phyloP scores from a whole-genome alignment of 2,329 filamentous ascomycete species.

The Westerdykella sp. region DNA sequence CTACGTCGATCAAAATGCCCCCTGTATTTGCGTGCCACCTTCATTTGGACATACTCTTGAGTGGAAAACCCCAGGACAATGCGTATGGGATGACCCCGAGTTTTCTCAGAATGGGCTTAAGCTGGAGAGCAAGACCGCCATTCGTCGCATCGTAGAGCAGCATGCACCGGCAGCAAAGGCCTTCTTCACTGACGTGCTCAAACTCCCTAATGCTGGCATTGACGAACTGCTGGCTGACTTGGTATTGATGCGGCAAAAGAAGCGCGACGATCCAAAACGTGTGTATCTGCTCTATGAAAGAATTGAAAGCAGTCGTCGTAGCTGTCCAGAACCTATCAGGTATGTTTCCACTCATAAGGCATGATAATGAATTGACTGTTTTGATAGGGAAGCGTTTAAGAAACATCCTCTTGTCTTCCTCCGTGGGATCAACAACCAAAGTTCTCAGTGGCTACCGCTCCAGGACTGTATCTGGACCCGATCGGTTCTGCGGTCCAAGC shows the following conservation, averaged over 20 bases:
- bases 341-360: conserved; percentile 1
- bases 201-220: conserved; percentile 6
- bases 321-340: background rate
- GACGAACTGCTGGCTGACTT: conserved; percentile 6
- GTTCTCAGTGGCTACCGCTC: conserved; percentile 1
- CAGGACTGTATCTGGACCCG: conserved; percentile 5
- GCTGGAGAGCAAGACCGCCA: conserved; percentile 5
- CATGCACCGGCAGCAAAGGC: conserved; percentile 3
- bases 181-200: conserved; percentile 5
- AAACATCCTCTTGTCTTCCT: conserved; percentile 2
- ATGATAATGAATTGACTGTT: conserved; percentile 1
- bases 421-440: conserved; percentile 3
- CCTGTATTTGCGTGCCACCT: conserved; percentile 4
- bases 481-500: conserved; percentile 4
- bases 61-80: conserved; percentile 5
- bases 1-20: background rate
- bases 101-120: conserved; percentile 6
- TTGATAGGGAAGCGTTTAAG: conserved; percentile 4
- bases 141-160: conserved; percentile 4
- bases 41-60: background rate
- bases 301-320: conserved; percentile 4
- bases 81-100: conserved; percentile 5
- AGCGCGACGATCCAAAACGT: conserved; percentile 3
- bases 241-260: conserved; percentile 3
- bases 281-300: conserved; percentile 7